Evolutionary conservation across 2,329 filamentous ascomycete genomes (phyloP).

Genomic region (Fusarium sp.): DNA sequence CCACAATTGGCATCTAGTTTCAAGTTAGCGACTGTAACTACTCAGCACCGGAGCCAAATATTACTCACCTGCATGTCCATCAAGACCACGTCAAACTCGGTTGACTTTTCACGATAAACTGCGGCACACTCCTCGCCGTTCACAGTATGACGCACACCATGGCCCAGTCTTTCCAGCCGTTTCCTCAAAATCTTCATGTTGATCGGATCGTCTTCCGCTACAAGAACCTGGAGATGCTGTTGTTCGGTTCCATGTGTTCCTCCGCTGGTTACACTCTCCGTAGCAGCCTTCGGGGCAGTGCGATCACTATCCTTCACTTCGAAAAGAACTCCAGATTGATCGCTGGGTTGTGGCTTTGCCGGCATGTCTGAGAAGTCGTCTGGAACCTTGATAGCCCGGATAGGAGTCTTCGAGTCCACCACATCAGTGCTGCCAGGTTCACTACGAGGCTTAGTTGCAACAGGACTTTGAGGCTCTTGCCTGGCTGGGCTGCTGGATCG

Average conservation of each 20-base stretch:
- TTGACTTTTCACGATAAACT: constrained; percentile 71
- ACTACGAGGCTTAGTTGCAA: constrained; percentile 26
- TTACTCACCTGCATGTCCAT: constrained; percentile 90
- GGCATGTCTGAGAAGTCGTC: constrained; percentile 58
- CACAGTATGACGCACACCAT: constrained; percentile 76
- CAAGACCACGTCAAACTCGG: constrained; percentile 78
- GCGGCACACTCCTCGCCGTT: constrained; percentile 88
- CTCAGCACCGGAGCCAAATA: not conserved
- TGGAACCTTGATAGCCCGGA: constrained; percentile 60
- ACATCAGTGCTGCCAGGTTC: constrained; percentile 54
- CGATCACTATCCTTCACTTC: constrained; percentile 49
- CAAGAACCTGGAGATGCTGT: constrained; percentile 68
- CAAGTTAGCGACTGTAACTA: not conserved
- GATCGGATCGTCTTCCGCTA: constrained; percentile 89
- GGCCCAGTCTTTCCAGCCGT: constrained; percentile 79
- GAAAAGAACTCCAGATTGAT: constrained; percentile 53
- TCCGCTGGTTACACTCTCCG: constrained; percentile 43
- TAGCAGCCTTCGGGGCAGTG: constrained; percentile 12
- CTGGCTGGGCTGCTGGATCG: constrained; percentile 29
- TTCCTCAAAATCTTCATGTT: constrained; percentile 87
- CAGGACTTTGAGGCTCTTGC: constrained; percentile 16
- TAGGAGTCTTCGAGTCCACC: constrained; percentile 57
- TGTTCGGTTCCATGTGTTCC: constrained; percentile 35
- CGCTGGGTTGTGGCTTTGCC: constrained; percentile 43
- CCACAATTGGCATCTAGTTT: constrained; percentile 89